These are phyloP conservation scores for Pseudogymnoascus sp. DNA, from an alignment of 2,329 filamentous ascomycete species.

Conservation along the genomic window DNA sequence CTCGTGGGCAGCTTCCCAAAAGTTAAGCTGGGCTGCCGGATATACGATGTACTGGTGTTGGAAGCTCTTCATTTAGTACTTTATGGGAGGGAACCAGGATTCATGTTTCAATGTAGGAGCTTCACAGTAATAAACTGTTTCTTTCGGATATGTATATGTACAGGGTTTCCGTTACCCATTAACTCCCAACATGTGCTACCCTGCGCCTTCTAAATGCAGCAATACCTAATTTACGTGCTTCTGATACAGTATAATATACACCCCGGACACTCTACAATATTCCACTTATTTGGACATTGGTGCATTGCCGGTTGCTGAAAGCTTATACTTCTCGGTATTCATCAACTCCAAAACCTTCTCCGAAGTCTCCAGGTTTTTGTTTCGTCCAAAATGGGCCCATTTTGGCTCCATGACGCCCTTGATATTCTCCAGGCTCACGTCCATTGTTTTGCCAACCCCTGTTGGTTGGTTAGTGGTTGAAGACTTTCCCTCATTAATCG, in stretches of 20 bases:
- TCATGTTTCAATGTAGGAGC: not conserved
- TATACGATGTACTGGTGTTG: not conserved
- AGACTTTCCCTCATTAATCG: not conserved
- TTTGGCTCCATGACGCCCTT: constrained; percentile 39
- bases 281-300: constrained; percentile 18
- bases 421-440: constrained; percentile 39
- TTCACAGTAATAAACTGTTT: constrained; percentile 2
- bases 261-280: not conserved
- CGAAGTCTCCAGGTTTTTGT: constrained; percentile 42
- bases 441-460: constrained; percentile 48
- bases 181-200: constrained; percentile 9
- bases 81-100: not conserved
- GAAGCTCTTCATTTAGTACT: not conserved
- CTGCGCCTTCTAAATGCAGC: constrained; percentile 6
- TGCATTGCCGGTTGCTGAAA: constrained; percentile 23
- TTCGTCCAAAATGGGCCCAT: constrained; percentile 51
- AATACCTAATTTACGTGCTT: constrained; percentile 10
- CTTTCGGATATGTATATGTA: constrained; percentile 9
- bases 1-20: not conserved
- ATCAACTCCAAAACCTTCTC: constrained; percentile 53
- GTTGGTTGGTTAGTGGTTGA: constrained; percentile 11
- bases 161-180: constrained; percentile 8
- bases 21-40: not conserved
- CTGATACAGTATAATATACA: constrained; percentile 9
- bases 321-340: constrained; percentile 41